Evolutionary conservation across 345 rosid genomes (phyloP).

Genomic region (Tarenaya hassleriana): DNA sequence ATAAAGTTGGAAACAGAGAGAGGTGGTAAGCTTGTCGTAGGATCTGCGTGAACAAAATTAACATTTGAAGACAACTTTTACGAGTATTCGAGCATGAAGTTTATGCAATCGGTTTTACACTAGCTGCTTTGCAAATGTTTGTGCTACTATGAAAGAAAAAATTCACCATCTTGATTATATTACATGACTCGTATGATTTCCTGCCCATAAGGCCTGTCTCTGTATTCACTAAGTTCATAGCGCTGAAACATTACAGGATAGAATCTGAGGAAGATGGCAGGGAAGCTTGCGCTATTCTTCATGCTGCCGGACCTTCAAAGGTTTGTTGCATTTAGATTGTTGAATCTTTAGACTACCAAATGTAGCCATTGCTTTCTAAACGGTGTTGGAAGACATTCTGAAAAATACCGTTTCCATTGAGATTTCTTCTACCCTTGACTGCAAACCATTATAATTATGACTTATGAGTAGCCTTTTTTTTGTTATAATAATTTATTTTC

Average conservation of each 20-base stretch:
- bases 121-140: too few relatives aligned
- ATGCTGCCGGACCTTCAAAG: slow-evolving; percentile 94
- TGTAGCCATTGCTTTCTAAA: background rate
- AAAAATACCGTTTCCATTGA: background rate
- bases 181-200: too few relatives aligned
- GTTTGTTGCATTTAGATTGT: slow-evolving; percentile 28
- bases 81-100: background rate
- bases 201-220: too few relatives aligned
- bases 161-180: too few relatives aligned
- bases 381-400: background rate
- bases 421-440: background rate
- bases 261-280: slow-evolving; percentile 71
- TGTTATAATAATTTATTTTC: slow-evolving; percentile 8
- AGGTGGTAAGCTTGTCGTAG: too few relatives aligned
- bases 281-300: slow-evolving; percentile 87
- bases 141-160: too few relatives aligned
- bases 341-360: background rate
- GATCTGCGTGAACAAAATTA: too few relatives aligned
- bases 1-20: too few relatives aligned
- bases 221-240: background rate
- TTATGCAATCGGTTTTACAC: background rate
- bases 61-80: too few relatives aligned
- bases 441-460: too few relatives aligned
- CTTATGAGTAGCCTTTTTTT: background rate
- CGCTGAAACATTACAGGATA: slow-evolving; percentile 44